A percentile compares a stretch with the other conserved stretches of the same genome.
These are phyloP conservation scores for Penicillium palitans DNA, from an alignment of 2,329 filamentous ascomycete genomes.

Conservation along the genomic window DNA sequence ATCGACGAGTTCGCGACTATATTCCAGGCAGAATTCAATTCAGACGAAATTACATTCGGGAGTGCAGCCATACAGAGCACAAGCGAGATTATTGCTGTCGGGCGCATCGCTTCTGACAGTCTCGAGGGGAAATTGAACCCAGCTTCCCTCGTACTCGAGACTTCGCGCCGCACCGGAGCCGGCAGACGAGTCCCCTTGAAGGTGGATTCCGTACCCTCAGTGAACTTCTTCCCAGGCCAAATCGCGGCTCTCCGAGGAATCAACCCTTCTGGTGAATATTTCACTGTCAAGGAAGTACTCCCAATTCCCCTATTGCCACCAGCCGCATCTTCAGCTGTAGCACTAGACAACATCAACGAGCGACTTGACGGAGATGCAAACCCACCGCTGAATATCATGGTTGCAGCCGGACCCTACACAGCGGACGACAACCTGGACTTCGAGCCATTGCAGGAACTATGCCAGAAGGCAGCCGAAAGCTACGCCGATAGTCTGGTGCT, in stretches of 20 bases:
- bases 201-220: constrained; percentile 65
- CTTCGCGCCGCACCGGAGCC: constrained; percentile 77
- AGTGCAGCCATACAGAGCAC: constrained; percentile 84
- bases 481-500: constrained; percentile 79
- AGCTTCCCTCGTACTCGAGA: constrained; percentile 84
- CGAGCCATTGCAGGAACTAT: constrained; percentile 79
- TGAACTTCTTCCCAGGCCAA: constrained; percentile 91
- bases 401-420: constrained; percentile 86
- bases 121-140: constrained; percentile 81
- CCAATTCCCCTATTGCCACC: constrained; percentile 71
- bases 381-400: constrained; percentile 71
- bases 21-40: constrained; percentile 69
- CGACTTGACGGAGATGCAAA: constrained; percentile 65
- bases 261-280: constrained; percentile 82
- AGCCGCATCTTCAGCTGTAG: constrained; percentile 67
- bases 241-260: constrained; percentile 84
- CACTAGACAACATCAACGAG: constrained; percentile 68
- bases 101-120: constrained; percentile 85
- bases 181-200: constrained; percentile 80
- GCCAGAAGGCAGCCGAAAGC: constrained; percentile 70
- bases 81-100: constrained; percentile 83
- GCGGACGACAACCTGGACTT: constrained; percentile 90
- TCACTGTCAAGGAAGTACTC: constrained; percentile 75
- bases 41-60: constrained; percentile 80
- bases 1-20: constrained; percentile 85